Evolutionary conservation across 176 grass and related monocot species (phyloP).

Genomic region (Pontederia crassipes): DNA sequence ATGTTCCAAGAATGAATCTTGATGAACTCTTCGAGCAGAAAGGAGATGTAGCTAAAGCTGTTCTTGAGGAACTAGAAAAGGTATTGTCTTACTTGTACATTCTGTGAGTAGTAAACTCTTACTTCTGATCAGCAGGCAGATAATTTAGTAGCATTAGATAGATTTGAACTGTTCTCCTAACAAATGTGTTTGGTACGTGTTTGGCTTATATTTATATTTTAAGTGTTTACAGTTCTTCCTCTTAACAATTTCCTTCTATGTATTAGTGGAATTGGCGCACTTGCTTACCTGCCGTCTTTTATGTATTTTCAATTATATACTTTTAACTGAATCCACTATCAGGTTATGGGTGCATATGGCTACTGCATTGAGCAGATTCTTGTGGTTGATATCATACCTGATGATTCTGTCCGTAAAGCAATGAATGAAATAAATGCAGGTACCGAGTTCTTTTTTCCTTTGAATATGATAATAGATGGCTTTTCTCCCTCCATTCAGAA

Average conservation of each 20-base stretch:
- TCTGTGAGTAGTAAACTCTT: not conserved
- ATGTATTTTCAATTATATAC: no score
- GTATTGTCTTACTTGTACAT: conserved; percentile 19
- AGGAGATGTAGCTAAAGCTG: conserved; percentile 78
- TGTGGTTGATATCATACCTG: conserved; percentile 84
- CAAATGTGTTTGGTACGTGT: no score
- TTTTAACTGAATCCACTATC: not conserved
- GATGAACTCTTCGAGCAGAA: conserved; percentile 85
- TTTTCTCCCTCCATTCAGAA: no score
- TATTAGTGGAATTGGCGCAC: no score
- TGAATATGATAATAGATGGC: no score
- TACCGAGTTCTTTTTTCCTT: conserved; percentile 6
- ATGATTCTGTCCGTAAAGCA: conserved; percentile 62
- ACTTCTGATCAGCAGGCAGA: no score
- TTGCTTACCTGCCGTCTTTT: no score
- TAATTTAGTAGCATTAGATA: not conserved
- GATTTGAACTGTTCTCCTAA: no score
- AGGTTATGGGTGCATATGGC: conserved; percentile 88
- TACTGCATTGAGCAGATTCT: conserved; percentile 85
- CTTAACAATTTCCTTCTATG: no score
- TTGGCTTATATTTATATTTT: no score
- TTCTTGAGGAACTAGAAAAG: conserved; percentile 87
- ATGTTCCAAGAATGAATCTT: conserved; percentile 66
- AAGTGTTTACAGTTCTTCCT: no score
- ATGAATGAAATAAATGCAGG: conserved; percentile 98